A percentile compares a stretch with the other conserved stretches of the same genome.
Evolutionary conservation across 1,284 basidiomycete genomes (phyloP).

Genomic region (Cutaneotrichosporon curvatum): DNA sequence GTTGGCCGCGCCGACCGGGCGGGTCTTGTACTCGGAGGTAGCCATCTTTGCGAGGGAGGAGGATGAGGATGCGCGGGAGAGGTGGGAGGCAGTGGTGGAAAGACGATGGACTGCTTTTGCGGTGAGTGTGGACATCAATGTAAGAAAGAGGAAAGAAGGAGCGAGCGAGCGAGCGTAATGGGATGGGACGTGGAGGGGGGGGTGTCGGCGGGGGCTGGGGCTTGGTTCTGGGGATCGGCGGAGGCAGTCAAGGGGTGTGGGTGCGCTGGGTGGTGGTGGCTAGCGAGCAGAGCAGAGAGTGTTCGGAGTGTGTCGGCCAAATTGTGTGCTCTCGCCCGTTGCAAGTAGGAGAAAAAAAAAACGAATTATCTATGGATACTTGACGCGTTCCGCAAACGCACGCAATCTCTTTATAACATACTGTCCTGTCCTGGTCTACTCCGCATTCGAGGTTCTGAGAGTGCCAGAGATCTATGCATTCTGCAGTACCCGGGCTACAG

Average conservation of each 20-base stretch:
- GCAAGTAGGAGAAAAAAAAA: no score
- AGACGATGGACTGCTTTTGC: constrained; percentile 9
- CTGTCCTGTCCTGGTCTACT: no score
- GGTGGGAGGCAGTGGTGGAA: constrained; percentile 16
- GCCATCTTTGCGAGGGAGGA: constrained; percentile 10
- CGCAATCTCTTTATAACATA: no score
- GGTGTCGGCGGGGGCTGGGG: not conserved
- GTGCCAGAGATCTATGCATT: no score
- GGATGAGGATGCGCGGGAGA: constrained; percentile 9
- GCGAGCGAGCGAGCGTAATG: not conserved
- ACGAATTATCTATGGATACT: no score
- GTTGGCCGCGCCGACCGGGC: constrained; percentile 19
- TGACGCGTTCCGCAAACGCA: no score
- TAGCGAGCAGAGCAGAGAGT: not conserved
- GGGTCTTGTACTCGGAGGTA: constrained; percentile 16
- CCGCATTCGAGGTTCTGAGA: no score
- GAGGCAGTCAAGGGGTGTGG: not conserved
- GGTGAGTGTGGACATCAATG: constrained; percentile 1
- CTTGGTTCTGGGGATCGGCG: not conserved
- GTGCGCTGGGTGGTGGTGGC: not conserved
- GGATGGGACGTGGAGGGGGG: not conserved
- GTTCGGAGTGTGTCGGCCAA: not conserved
- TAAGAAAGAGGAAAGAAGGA: not conserved
- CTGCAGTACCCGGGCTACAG: no score
- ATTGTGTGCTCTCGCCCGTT: no score